These are phyloP conservation scores for Fagopyrum homotropicum DNA, from an alignment of 148 eudicot species.

Conservation along the genomic window DNA sequence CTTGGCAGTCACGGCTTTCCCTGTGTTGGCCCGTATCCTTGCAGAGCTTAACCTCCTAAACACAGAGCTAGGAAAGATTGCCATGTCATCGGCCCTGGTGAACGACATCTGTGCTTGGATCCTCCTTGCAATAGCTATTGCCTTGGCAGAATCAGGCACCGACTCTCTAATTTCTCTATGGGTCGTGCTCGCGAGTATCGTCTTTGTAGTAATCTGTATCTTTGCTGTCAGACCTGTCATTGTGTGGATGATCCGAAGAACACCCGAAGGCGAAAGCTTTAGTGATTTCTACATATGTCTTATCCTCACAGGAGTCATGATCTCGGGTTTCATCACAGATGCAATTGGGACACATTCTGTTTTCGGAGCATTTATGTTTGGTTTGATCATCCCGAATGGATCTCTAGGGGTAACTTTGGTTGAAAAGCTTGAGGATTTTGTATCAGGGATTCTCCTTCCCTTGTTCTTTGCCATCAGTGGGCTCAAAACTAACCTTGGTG, in stretches of 20 bases:
- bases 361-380: slow-evolving; percentile 73
- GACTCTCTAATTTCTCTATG: slow-evolving; percentile 40
- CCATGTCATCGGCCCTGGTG: slow-evolving; percentile 67
- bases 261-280: slow-evolving; percentile 61
- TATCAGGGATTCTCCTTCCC: slow-evolving; percentile 62
- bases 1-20: slow-evolving; percentile 65
- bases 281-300: slow-evolving; percentile 54
- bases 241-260: slow-evolving; percentile 43
- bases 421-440: slow-evolving; percentile 68
- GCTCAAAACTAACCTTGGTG: slow-evolving; percentile 36
- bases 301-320: slow-evolving; percentile 58
- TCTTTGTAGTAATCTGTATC: slow-evolving; percentile 36
- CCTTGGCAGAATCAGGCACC: slow-evolving; percentile 36
- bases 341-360: slow-evolving; percentile 75
- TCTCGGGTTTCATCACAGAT: slow-evolving; percentile 62
- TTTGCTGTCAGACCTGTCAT: slow-evolving; percentile 38
- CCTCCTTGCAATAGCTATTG: slow-evolving; percentile 60
- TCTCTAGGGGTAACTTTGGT: slow-evolving; percentile 49
- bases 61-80: slow-evolving; percentile 53
- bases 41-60: slow-evolving; percentile 73
- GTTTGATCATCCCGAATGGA: slow-evolving; percentile 64
- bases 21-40: slow-evolving; percentile 60
- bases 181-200: slow-evolving; percentile 41
- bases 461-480: slow-evolving; percentile 65
- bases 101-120: slow-evolving; percentile 72